Conservation (phyloP, 768 basidiomycete genomes). For the Tulasnella sp. region DNA sequence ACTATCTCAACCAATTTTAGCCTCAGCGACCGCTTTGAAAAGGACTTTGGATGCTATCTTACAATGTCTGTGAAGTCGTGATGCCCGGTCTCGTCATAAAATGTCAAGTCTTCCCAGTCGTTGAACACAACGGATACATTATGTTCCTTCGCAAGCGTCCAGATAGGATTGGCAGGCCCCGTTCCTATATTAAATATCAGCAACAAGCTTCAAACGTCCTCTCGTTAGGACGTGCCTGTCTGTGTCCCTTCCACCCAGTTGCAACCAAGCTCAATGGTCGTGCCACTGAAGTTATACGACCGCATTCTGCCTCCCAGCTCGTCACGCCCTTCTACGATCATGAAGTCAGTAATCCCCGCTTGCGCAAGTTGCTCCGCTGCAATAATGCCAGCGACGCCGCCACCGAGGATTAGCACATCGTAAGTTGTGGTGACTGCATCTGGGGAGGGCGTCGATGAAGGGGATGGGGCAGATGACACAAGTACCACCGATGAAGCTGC, state of each 20-base stretch:
- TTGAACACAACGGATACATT: neutral
- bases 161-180: constrained; percentile 46
- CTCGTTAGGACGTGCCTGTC: constrained; percentile 22
- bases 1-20: neutral
- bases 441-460: too few species aligned
- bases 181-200: neutral
- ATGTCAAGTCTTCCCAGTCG: constrained; percentile 12
- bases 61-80: neutral
- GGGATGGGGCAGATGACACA: too few species aligned
- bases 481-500: too few species aligned
- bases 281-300: constrained; percentile 35
- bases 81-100: constrained; percentile 7
- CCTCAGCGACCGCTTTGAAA: neutral
- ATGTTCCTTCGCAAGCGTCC: constrained; percentile 32
- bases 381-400: constrained; percentile 53
- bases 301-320: constrained; percentile 54
- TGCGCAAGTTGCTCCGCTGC: constrained; percentile 46
- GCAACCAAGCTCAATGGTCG: constrained; percentile 41
- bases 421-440: too few species aligned
- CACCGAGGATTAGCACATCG: constrained; percentile 48
- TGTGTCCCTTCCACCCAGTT: constrained; percentile 38
- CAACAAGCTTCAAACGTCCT: neutral
- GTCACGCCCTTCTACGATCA: constrained; percentile 47
- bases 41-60: neutral
- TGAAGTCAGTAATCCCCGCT: constrained; percentile 43